phyloP scores from a whole-genome alignment of 306 rosid species.

The Alnus glutinosa region DNA sequence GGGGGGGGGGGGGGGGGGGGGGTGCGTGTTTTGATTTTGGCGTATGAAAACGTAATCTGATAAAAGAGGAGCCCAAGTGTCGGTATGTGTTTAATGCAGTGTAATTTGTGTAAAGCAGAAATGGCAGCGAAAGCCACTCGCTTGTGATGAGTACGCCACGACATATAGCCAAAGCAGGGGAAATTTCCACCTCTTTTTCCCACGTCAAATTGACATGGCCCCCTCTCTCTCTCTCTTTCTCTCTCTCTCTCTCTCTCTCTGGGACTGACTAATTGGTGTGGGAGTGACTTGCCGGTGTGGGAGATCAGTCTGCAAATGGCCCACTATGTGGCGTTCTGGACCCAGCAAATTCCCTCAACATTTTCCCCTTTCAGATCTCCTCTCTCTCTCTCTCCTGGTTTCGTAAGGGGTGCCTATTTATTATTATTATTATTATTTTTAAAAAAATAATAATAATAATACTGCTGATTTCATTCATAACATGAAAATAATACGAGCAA shows the following conservation, averaged over 20 bases:
- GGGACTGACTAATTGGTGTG: no score
- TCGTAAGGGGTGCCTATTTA: no score
- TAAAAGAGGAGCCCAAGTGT: not conserved
- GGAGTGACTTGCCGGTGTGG: not conserved
- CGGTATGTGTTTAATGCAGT: not conserved
- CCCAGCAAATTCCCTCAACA: not conserved
- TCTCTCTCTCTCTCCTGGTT: no score
- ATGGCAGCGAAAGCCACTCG: slow-evolving; percentile 15
- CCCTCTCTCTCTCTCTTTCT: not conserved
- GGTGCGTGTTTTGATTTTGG: no score
- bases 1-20: no score
- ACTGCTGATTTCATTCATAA: no score
- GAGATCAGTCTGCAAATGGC: not conserved
- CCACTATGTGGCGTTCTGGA: not conserved
- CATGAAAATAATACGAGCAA: no score
- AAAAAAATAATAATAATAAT: no score
- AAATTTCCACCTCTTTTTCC: slow-evolving; percentile 19
- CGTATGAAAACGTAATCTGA: no score
- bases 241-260: no score
- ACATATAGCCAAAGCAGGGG: not conserved
- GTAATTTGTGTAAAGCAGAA: not conserved
- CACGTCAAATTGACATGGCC: not conserved
- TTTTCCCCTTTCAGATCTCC: no score
- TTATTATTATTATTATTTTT: no score
- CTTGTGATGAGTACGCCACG: slow-evolving; percentile 9